Evolutionary conservation across 805 yeast species (phyloP), one percentile per base, ranked within the genome.

Genomic region (Wickerhamomyces subpelliculosus): DNA sequence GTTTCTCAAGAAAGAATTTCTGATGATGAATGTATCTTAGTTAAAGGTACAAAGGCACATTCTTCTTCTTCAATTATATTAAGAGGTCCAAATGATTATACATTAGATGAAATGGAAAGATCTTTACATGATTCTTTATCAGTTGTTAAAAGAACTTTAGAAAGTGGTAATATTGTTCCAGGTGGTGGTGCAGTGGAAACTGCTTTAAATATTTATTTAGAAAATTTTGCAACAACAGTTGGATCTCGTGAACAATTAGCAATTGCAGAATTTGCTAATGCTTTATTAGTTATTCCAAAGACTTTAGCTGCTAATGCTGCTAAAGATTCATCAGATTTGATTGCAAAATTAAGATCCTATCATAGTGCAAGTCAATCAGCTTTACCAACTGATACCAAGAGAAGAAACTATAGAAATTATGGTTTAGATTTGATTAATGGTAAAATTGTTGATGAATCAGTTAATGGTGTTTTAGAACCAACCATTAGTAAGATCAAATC

Each of bases 151-250:
- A 80, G 98, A 59, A 88, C 97, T 11, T 73, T 94, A 49, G 98
- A 93, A 64, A 79, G 90, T 54, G 97, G 97, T 17, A 66, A 75
- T 48, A 89, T 94, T 41, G 98, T 93, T 6, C 97, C 98, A 31
- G 99, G 99, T 44, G 99, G 99, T 48, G 99, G 99, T 44, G 97
- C 97, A 8, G 98, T 93, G 26, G 99, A 93, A 66, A 74, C 95
- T 36, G 97, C 97, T 3, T 73, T 93, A 57, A 89, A 88, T 67
- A 88, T 93, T 37, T 93, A 86, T 61, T 70, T 93, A 59, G 98
- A 93, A 63, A 90, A 86, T 60, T 93, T 93, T 63, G 98, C 98
- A 35, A 93, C 97, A 8, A 88, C 97, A 1, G 90, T 93, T 36
- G 97, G 97, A 4, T 86, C 96, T 16, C 78, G 98, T 56, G 98